phyloP scores from a whole-genome alignment of 169 alveolate genomes.

The Plasmodium gaboni region DNA sequence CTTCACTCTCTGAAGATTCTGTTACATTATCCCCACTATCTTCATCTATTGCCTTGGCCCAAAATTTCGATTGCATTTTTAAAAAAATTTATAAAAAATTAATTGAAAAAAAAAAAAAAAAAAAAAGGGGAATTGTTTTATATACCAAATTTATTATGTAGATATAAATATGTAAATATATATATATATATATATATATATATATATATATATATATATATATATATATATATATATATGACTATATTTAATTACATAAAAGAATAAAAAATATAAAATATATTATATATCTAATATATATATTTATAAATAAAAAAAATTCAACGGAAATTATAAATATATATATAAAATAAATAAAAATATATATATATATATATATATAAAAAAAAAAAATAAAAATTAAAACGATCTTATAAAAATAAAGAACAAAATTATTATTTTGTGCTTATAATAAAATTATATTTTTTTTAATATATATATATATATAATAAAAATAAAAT shows the following conservation, averaged over 20 bases:
- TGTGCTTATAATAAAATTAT: too few species aligned
- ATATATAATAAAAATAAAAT: too few species aligned
- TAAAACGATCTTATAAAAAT: too few species aligned
- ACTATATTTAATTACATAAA: background rate
- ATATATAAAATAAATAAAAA: too few species aligned
- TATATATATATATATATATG: background rate
- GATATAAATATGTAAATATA: constrained; percentile 6
- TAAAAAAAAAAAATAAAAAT: too few species aligned
- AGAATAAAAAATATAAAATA: background rate
- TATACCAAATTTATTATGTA: background rate
- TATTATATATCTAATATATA: background rate
- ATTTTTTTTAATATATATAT: too few species aligned
- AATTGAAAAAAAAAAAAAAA: background rate
- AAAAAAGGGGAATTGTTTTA: background rate
- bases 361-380: too few species aligned
- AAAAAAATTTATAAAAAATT: background rate
- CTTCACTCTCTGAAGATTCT: constrained; percentile 73
- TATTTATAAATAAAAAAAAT: background rate
- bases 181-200: background rate
- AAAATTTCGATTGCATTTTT: constrained; percentile 89
- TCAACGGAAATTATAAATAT: constrained; percentile 3
- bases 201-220: background rate
- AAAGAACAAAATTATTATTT: too few species aligned
- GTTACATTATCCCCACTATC: constrained; percentile 72
- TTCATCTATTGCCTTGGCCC: constrained; percentile 88